These are phyloP conservation scores for Omphalea diandra DNA, from an alignment of 441 rosid species.

Conservation along the genomic window DNA sequence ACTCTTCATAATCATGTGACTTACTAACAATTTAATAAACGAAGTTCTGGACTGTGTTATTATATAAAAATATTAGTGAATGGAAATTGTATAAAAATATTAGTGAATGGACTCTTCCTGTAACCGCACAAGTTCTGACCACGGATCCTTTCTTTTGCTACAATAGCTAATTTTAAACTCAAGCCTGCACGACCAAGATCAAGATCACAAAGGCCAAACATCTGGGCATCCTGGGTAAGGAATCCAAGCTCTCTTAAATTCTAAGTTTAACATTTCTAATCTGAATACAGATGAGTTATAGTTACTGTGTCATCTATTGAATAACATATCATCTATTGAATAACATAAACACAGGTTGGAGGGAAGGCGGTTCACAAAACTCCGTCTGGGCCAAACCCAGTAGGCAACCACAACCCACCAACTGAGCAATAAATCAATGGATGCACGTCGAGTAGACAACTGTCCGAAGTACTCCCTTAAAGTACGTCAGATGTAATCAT, in stretches of 20 bases:
- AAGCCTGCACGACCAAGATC: constrained; percentile 31
- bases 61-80: too few relatives aligned
- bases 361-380: constrained; percentile 41
- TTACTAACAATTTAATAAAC: neutral
- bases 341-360: constrained; percentile 41
- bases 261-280: neutral
- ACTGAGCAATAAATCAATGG: constrained; percentile 40
- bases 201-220: constrained; percentile 24
- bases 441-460: constrained; percentile 20
- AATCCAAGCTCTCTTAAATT: constrained; percentile 6
- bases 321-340: constrained; percentile 23
- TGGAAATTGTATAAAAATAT: too few relatives aligned
- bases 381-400: constrained; percentile 73
- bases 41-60: too few relatives aligned
- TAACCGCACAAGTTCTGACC: constrained; percentile 12
- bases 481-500: constrained; percentile 27
- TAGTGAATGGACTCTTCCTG: neutral
- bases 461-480: neutral
- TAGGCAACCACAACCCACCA: constrained; percentile 55
- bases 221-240: constrained; percentile 47
- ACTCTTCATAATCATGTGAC: too few relatives aligned
- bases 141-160: constrained; percentile 10
- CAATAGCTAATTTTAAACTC: constrained; percentile 42
- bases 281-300: neutral
- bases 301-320: too few relatives aligned